These are phyloP conservation scores for Pilatotrama ljubarskyi DNA, from an alignment of 768 basidiomycete genomes.

Conservation along the genomic window DNA sequence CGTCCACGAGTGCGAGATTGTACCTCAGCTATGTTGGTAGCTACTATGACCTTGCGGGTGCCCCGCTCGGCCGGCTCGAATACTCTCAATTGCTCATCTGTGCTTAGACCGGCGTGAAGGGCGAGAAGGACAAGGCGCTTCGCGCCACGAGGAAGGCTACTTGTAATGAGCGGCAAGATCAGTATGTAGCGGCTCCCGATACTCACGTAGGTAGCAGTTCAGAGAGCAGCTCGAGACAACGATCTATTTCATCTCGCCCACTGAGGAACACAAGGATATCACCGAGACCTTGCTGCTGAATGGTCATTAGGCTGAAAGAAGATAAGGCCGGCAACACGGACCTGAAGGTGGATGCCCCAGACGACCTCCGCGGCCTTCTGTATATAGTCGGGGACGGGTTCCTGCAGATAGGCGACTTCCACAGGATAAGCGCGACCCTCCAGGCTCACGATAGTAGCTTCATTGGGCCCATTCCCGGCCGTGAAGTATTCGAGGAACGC, in stretches of 20 bases:
- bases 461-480: conserved; percentile 56
- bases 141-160: conserved; percentile 54
- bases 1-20: neutral
- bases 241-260: conserved; percentile 94
- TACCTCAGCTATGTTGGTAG: conserved; percentile 96
- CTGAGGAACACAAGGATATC: conserved; percentile 95
- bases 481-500: conserved; percentile 91
- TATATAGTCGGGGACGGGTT: conserved; percentile 80
- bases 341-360: conserved; percentile 81
- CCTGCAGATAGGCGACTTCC: conserved; percentile 83
- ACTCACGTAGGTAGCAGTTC: conserved; percentile 75
- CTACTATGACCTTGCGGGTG: conserved; percentile 84
- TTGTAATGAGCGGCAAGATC: neutral
- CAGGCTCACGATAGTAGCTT: conserved; percentile 82
- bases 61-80: conserved; percentile 79
- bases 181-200: neutral
- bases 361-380: conserved; percentile 78
- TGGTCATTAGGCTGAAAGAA: neutral
- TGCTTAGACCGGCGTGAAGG: conserved; percentile 86
- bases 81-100: conserved; percentile 82
- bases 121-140: conserved; percentile 67
- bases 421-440: conserved; percentile 97
- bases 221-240: conserved; percentile 75
- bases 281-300: conserved; percentile 68
- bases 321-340: conserved; percentile 32